Conservation (phyloP, 805 yeast species). For the Ogataea haglerorum region DNA sequence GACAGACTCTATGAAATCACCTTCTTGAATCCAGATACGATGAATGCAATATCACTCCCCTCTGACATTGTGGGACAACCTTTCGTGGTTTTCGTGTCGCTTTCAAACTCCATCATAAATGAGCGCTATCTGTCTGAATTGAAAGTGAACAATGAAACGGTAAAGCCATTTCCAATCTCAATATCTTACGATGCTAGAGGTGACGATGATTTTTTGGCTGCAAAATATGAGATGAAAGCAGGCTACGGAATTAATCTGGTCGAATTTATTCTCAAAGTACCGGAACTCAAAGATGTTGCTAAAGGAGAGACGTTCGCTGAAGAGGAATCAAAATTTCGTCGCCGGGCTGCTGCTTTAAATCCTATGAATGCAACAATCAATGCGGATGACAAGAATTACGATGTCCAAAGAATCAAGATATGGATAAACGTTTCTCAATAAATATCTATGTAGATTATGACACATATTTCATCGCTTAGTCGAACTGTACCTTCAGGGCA, state of each 20-base stretch:
- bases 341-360: slow-evolving; percentile 7
- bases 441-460: background rate
- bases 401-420: slow-evolving; percentile 34
- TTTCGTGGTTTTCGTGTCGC: slow-evolving; percentile 40
- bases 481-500: slow-evolving; percentile 14
- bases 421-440: slow-evolving; percentile 40
- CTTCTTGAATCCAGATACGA: slow-evolving; percentile 35
- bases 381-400: slow-evolving; percentile 15
- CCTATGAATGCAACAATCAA: slow-evolving; percentile 1
- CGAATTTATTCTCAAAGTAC: slow-evolving; percentile 34
- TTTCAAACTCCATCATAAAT: slow-evolving; percentile 39
- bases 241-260: slow-evolving; percentile 45
- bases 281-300: slow-evolving; percentile 10
- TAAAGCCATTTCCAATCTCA: slow-evolving; percentile 40
- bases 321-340: slow-evolving; percentile 15
- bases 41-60: slow-evolving; percentile 46
- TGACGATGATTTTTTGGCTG: slow-evolving; percentile 27
- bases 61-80: slow-evolving; percentile 41
- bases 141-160: slow-evolving; percentile 42
- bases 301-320: background rate
- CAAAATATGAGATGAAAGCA: slow-evolving; percentile 44
- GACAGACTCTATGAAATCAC: slow-evolving; percentile 26
- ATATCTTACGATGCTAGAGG: slow-evolving; percentile 32
- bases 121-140: slow-evolving; percentile 38
- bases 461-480: background rate